Evolutionary conservation across 1,284 basidiomycete genomes (phyloP), one percentile per base, ranked within the genome.

Genomic region (Austroboletus olivaceoglutinosus): DNA sequence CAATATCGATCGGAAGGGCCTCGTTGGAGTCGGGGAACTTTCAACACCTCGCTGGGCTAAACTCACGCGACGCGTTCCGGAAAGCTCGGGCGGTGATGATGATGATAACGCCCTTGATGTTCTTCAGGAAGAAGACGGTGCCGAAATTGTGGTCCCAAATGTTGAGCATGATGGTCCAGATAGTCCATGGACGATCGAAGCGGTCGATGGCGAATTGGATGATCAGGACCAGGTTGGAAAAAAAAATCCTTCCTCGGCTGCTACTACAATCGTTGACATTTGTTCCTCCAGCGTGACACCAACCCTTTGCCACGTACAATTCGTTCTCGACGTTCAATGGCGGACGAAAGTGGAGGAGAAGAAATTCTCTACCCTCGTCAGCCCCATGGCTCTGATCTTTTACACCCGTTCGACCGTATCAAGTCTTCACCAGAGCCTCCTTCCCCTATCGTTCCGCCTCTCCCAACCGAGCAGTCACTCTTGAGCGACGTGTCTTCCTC

Each of bases 1-100:
- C 11, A 72, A 77, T 55, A 93, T 95, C 57, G 95, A 99, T 73
- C 80, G 96, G 49, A 81, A 86, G 16, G 90, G 85, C 22, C 82
- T 98, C 37, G 85, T 98, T 48, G 96, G 96, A 19, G 90, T 98
- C 11, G 96, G 96, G 34, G 96, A 98, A 72, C 82, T 98, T n/a
- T 78, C 93, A 8, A 98, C 96, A n/a, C 96, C 96, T 34, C 82
- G 94, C 56, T 99, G 94, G 95, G 80, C 82, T 49, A 74, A 73
- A 57, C 67, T 70, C 31, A 21, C 50, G 7, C 64, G 60, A 40
- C 52, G 65, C 34, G 63, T 61, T 30, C 62, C 69, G 33, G 69
- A 71, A 52, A 61, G 69, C 5, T 56, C 48, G 16, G 49, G 46
- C 37, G 64, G 46, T 39, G 64, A 72, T 41, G 71, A 72, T 44